phyloP scores from a whole-genome alignment of 371 early-diverging fungal species.

The Mucor mucedo region DNA sequence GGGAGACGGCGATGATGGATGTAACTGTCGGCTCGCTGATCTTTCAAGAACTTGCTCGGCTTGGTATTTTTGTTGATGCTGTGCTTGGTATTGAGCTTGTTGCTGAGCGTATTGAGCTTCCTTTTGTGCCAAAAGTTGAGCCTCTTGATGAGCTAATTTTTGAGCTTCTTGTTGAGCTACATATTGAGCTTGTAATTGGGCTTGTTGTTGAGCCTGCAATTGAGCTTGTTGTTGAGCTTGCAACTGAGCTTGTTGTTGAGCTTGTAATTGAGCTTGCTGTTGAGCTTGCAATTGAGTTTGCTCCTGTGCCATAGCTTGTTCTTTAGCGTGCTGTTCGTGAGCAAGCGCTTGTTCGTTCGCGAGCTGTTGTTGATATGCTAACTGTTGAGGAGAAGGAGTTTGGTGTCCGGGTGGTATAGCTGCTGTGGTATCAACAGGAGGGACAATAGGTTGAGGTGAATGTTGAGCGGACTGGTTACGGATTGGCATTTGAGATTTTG shows the following conservation, averaged over 20 bases:
- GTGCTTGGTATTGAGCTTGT: neutral
- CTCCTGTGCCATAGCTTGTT: neutral
- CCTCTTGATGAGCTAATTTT: neutral
- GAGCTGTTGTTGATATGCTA: neutral
- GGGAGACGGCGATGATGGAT: conserved; percentile 11
- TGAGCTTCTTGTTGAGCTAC: conserved; percentile 1
- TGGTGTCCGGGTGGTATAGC: too few species aligned
- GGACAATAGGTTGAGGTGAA: conserved; percentile 1
- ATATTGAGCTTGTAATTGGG: neutral
- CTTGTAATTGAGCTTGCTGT: neutral
- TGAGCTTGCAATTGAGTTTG: conserved; percentile 1
- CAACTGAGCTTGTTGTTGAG: conserved; percentile 4
- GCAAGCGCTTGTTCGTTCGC: neutral
- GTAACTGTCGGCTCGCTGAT: conserved; percentile 15
- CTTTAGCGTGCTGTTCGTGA: neutral
- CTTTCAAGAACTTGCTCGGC: conserved; percentile 15
- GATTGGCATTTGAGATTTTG: conserved; percentile 26
- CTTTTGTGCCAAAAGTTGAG: neutral
- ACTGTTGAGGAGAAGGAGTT: neutral
- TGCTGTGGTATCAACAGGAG: neutral
- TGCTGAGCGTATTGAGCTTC: conserved; percentile 3
- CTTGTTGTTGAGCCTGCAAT: too few species aligned
- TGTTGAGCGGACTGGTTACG: conserved; percentile 9
- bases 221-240: conserved; percentile 1
- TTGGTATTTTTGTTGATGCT: neutral